A percentile compares a stretch with the other conserved stretches of the same genome.
Conservation (phyloP, 306 rosid species). For the Lupinus albus region DNA sequence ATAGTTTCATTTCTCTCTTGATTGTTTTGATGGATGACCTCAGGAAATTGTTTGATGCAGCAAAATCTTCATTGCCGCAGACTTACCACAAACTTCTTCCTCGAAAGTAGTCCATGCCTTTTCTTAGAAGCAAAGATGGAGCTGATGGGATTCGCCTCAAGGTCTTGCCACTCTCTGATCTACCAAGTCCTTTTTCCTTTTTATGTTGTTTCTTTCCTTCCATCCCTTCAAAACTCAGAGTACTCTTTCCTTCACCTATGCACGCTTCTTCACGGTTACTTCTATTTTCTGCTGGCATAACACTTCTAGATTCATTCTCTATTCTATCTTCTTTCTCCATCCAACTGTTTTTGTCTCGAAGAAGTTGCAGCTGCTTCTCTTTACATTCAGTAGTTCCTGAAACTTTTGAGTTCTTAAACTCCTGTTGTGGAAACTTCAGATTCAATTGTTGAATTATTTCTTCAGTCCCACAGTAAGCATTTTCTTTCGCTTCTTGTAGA, state of each 20-base stretch:
- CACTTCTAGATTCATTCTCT: slow-evolving; percentile 38
- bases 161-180: slow-evolving; percentile 78
- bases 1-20: slow-evolving; percentile 59
- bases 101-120: slow-evolving; percentile 71
- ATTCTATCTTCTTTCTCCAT: slow-evolving; percentile 37
- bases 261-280: slow-evolving; percentile 39
- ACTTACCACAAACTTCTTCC: slow-evolving; percentile 63
- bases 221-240: slow-evolving; percentile 49
- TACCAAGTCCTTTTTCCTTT: slow-evolving; percentile 56
- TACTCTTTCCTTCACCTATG: slow-evolving; percentile 45
- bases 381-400: too few relatives aligned
- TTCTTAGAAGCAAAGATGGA: slow-evolving; percentile 73
- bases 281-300: slow-evolving; percentile 35
- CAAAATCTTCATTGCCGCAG: slow-evolving; percentile 44
- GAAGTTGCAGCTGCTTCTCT: slow-evolving; percentile 41
- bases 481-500: slow-evolving; percentile 46
- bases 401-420: slow-evolving; percentile 42
- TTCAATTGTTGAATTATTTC: slow-evolving; percentile 55
- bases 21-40: too few relatives aligned
- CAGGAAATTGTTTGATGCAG: slow-evolving; percentile 54
- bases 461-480: slow-evolving; percentile 40
- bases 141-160: slow-evolving; percentile 86
- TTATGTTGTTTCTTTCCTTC: slow-evolving; percentile 53
- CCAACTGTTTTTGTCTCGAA: slow-evolving; percentile 35
- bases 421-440: slow-evolving; percentile 56